Evolutionary conservation across 2,329 filamentous ascomycete species (phyloP), one percentile per base, ranked within the genome.

Genomic region (Hortaea werneckii): DNA sequence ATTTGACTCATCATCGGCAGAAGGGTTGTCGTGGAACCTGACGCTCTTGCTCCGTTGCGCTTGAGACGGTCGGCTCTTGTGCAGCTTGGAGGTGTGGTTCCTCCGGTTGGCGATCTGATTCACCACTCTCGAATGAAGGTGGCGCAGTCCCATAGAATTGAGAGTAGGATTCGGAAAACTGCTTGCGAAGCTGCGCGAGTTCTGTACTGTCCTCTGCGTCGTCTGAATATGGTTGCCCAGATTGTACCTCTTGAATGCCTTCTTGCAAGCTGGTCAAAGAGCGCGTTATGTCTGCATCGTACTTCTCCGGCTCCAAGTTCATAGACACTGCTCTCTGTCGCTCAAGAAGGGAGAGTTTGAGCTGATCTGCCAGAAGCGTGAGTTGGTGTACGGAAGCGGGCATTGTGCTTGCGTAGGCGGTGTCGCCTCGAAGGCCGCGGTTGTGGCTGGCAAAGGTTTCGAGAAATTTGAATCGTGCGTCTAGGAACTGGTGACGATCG

Each of bases 271-370:
- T 87, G 48, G 94, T 87, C 43, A 98, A 73, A 2, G 89, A 95
- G 43, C 87, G 79, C 11, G 85, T 85, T 55, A 96, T 89, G 65
- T 94, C 85, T 37, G 84, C 83, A 69, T 95, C 88, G 66, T 95
- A 87, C 13, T 82, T 80, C 62, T 84, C 84, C 42, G 79, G 79
- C 48, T 87, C 79, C 46, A 95, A 77, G 55, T 87, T 82, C 39
- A 95, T 76, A 10, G 81, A 85, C 58, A 87, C 80, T 41, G 89
- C 87, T 48, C 90, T 82, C 69, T 94, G 83, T 48, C 90, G 82
- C 71, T 96, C 92, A 27, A 96, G 80, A 11, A 98, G 77, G 10
- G 89, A 95, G 50, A 96, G 79, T 69, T 96, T 95, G 74, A 96
- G 86, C 68, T 96, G 90, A 70, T 98, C 92, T 60, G 89, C 87